These are phyloP conservation scores for Aspergillus ochraceus DNA, from an alignment of 2,329 filamentous ascomycete species.

Conservation along the genomic window DNA sequence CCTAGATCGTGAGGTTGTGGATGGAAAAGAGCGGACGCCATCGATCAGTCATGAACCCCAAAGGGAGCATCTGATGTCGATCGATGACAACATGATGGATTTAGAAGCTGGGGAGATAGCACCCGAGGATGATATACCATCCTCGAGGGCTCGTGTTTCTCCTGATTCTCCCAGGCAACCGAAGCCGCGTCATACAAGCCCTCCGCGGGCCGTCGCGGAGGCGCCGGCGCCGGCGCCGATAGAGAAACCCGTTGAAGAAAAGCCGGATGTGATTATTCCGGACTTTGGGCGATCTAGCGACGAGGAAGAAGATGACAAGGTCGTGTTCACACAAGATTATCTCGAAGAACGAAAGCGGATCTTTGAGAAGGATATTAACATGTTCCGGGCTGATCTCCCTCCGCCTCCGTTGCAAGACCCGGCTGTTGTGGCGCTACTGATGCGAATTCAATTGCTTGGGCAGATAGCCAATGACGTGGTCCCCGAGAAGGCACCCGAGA, in stretches of 20 bases:
- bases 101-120: constrained; percentile 19
- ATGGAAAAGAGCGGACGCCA: constrained; percentile 26
- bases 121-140: constrained; percentile 8
- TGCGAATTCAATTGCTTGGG: constrained; percentile 47
- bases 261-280: constrained; percentile 27
- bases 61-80: constrained; percentile 13
- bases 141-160: constrained; percentile 2
- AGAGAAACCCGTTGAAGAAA: constrained; percentile 8
- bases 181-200: not conserved
- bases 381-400: constrained; percentile 44
- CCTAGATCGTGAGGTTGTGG: constrained; percentile 33
- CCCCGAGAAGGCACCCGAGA: constrained; percentile 25
- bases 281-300: constrained; percentile 39
- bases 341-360: constrained; percentile 45
- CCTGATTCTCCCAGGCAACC: not conserved
- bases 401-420: constrained; percentile 44
- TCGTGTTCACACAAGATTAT: constrained; percentile 49
- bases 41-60: constrained; percentile 21
- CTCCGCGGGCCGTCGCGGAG: constrained; percentile 6
- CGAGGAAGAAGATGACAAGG: constrained; percentile 48
- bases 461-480: constrained; percentile 39
- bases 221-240: not conserved
- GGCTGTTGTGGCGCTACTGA: constrained; percentile 40
- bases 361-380: constrained; percentile 47
- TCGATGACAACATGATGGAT: constrained; percentile 15